Evolutionary conservation across 495 filamentous ascomycete species (phyloP), one percentile per base, ranked within the genome.

Genomic region (Penicillium pancosmium): DNA sequence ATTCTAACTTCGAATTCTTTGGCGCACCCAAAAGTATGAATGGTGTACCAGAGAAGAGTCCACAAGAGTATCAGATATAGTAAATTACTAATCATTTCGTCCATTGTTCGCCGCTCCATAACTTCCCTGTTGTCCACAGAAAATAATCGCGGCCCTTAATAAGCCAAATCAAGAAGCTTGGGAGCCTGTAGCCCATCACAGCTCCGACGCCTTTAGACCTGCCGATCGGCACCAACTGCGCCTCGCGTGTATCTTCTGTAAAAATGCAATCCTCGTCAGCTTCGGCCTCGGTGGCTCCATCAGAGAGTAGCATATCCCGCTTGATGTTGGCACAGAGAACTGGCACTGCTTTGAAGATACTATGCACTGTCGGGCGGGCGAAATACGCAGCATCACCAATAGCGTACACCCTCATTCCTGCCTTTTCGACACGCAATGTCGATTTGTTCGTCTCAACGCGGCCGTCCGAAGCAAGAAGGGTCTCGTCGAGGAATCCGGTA

Each of bases 71-170:
- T 9, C 6, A 31, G 27, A 31, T 31, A 31, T 8, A 31, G 27
- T 31, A 31, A 27, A 5, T 1, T 31, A 38, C 15, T 13, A 10
- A 13, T 5, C n/a, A 38, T 68, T 84, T 84, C 19, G 68, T 69
- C 77, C 80, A 84, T 55, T 80, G 76, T 54, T 78, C 78, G 34
- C 84, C 82, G 69, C 63, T 82, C 78, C 81, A 80, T 18, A 78
- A 50, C n/a, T 55, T 53, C 9, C 62, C 68, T 33, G 78, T 80
- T 38, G 79, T 81, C 69, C 79, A 78, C 25, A 82, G 43, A 75
- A 83, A 82, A 59, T 87, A 88, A 66, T 88, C 82, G 57, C 82
- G 69, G 27, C 85, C 86, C 68, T 88, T 88, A 55, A 86, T 74
- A 67, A 80, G 59, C 78, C 81, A 84, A 6, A 88, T 80, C 47